Conservation (phyloP, 1,284 basidiomycete species). For the Laetiporus sulphureus region DNA sequence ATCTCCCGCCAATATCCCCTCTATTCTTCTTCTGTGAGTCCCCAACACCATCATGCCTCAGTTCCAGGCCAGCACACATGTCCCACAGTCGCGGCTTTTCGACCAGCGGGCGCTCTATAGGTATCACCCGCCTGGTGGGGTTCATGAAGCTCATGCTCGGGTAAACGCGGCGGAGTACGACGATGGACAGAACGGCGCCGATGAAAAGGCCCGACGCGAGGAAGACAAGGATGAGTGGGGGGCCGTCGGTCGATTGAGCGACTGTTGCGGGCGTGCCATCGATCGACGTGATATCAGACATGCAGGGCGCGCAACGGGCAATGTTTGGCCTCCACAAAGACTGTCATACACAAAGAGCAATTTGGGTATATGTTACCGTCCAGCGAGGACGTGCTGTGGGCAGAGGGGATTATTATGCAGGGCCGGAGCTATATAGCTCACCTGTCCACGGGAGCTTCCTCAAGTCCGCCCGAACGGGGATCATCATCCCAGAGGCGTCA, state of each 20-base stretch:
- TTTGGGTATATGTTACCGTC: too few relatives aligned
- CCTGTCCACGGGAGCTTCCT: too few relatives aligned
- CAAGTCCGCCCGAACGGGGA: too few relatives aligned
- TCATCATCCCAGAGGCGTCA: too few relatives aligned
- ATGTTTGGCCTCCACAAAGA: not conserved
- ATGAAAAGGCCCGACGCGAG: constrained; percentile 24
- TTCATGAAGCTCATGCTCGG: constrained; percentile 2
- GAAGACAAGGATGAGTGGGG: constrained; percentile 24
- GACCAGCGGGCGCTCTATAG: not conserved
- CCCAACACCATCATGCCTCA: not conserved
- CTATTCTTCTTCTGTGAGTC: not conserved
- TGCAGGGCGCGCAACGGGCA: constrained; percentile 1
- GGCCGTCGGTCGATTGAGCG: constrained; percentile 11
- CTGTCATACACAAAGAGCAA: not conserved
- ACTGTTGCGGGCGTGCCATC: constrained; percentile 7
- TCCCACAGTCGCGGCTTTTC: constrained; percentile 13
- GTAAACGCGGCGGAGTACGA: constrained; percentile 14
- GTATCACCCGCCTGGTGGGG: not conserved
- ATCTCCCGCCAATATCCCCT: not conserved
- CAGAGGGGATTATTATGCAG: too few relatives aligned
- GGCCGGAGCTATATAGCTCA: too few relatives aligned
- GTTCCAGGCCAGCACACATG: not conserved
- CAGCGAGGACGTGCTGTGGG: too few relatives aligned
- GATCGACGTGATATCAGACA: constrained; percentile 1
- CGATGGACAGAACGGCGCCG: constrained; percentile 16